Percentiles rank a stretch among this genome's conserved stretches.
Evolutionary conservation across 768 basidiomycete species (phyloP).

Genomic region (Pleurotus platypus): DNA sequence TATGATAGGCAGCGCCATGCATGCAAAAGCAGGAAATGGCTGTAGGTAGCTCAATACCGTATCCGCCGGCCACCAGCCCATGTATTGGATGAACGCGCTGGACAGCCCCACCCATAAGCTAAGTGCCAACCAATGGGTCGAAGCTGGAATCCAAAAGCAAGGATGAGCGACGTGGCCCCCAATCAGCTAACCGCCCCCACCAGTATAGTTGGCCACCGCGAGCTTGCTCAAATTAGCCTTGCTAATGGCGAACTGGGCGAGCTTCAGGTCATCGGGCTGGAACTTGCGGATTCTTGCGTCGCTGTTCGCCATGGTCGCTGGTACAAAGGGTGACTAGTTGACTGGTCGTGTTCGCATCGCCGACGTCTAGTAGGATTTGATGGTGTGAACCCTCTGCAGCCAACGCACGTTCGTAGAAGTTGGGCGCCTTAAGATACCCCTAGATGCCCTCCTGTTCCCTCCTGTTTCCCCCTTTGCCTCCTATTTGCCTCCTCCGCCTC

Average conservation of each 20-base stretch:
- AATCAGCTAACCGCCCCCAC: conserved; percentile 28
- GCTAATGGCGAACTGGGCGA: conserved; percentile 60
- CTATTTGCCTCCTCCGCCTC: neutral
- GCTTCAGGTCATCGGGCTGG: conserved; percentile 48
- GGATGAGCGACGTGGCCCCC: neutral
- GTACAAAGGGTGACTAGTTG: neutral
- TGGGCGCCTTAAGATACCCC: neutral
- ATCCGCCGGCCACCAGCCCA: conserved; percentile 67
- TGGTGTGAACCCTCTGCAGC: too few relatives aligned
- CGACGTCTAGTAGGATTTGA: too few relatives aligned
- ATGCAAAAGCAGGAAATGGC: conserved; percentile 65
- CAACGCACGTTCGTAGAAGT: neutral
- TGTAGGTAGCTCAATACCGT: conserved; percentile 44
- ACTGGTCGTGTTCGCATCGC: neutral
- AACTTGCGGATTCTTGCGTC: conserved; percentile 53
- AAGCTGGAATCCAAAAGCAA: conserved; percentile 32
- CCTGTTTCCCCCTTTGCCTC: too few relatives aligned
- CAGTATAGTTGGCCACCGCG: conserved; percentile 59
- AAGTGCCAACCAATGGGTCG: conserved; percentile 55
- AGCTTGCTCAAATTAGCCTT: conserved; percentile 66
- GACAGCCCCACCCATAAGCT: conserved; percentile 61
- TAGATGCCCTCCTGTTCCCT: too few relatives aligned
- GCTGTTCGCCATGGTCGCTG: conserved; percentile 32
- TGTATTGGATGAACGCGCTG: conserved; percentile 50
- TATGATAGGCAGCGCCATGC: conserved; percentile 60